Evolutionary conservation across 2,329 filamentous ascomycete species (phyloP).

Genomic region (Calonectria honghensis): DNA sequence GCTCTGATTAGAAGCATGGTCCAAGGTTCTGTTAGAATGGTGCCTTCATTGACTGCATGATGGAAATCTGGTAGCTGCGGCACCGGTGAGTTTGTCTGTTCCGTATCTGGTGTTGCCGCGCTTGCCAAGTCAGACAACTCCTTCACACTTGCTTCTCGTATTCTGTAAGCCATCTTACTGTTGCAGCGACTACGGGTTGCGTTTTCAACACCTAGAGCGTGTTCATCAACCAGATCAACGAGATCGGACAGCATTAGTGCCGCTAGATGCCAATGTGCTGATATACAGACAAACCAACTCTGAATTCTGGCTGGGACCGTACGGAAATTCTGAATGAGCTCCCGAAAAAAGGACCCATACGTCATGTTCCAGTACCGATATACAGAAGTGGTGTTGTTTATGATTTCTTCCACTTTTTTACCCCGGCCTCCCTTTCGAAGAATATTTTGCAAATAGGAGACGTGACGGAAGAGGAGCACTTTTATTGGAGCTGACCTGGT

Average conservation of each 20-base stretch:
- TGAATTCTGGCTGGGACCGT: slow-evolving; percentile 71
- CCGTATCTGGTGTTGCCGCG: slow-evolving; percentile 62
- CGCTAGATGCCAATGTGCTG: slow-evolving; percentile 75
- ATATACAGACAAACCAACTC: slow-evolving; percentile 75
- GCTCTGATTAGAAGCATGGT: slow-evolving; percentile 72
- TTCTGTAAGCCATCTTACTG: slow-evolving; percentile 60
- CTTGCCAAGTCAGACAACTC: slow-evolving; percentile 69
- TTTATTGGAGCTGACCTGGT: slow-evolving; percentile 71
- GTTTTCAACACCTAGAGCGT: slow-evolving; percentile 49
- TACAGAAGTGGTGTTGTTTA: slow-evolving; percentile 67
- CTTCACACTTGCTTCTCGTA: slow-evolving; percentile 65
- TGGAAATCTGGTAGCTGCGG: slow-evolving; percentile 66
- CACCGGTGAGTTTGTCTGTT: slow-evolving; percentile 31
- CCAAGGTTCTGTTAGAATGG: slow-evolving; percentile 76
- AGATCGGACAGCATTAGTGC: slow-evolving; percentile 73
- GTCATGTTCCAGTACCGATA: slow-evolving; percentile 73
- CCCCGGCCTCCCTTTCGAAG: slow-evolving; percentile 61
- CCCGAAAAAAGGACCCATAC: slow-evolving; percentile 70
- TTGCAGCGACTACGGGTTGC: slow-evolving; percentile 50
- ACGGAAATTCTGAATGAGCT: slow-evolving; percentile 69
- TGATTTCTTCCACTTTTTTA: slow-evolving; percentile 66
- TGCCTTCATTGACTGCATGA: slow-evolving; percentile 71
- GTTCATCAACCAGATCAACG: slow-evolving; percentile 69
- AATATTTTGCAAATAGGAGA: slow-evolving; percentile 68
- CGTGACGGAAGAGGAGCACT: slow-evolving; percentile 36